A percentile compares a stretch with the other conserved stretches of the same genome.
Evolutionary conservation across 176 grass and related monocot genomes (phyloP).

Genomic region (Aegilops longissima): DNA sequence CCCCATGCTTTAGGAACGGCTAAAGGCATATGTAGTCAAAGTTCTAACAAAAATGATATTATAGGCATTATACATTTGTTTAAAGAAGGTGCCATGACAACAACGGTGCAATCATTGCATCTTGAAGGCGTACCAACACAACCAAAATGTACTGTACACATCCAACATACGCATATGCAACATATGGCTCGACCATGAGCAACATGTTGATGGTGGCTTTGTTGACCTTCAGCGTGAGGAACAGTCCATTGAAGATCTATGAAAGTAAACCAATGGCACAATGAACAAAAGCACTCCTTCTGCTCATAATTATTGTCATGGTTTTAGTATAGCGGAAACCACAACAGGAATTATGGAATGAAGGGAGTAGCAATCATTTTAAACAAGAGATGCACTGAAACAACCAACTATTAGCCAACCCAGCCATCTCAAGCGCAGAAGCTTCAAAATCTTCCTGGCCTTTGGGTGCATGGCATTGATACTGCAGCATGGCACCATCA

Average conservation of each 20-base stretch:
- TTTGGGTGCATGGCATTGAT: too few species aligned
- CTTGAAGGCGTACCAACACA: not conserved
- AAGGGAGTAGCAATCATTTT: not conserved
- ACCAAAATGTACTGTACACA: not conserved
- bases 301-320: too few species aligned
- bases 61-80: not conserved
- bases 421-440: too few species aligned
- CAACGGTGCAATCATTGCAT: not conserved
- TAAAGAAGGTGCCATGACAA: not conserved
- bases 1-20: not conserved
- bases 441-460: too few species aligned
- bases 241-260: conserved; percentile 86
- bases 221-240: conserved; percentile 72
- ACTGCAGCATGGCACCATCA: too few species aligned
- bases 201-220: conserved; percentile 67
- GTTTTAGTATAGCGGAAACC: too few species aligned
- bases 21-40: not conserved
- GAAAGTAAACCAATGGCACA: not conserved
- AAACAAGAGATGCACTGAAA: not conserved
- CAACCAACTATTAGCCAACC: too few species aligned
- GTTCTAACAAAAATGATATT: not conserved
- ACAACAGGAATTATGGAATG: too few species aligned
- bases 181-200: conserved; percentile 84
- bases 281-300: not conserved
- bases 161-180: conserved; percentile 74